phyloP scores from a whole-genome alignment of 75 land plant species.

The Cupressus sempervirens region DNA sequence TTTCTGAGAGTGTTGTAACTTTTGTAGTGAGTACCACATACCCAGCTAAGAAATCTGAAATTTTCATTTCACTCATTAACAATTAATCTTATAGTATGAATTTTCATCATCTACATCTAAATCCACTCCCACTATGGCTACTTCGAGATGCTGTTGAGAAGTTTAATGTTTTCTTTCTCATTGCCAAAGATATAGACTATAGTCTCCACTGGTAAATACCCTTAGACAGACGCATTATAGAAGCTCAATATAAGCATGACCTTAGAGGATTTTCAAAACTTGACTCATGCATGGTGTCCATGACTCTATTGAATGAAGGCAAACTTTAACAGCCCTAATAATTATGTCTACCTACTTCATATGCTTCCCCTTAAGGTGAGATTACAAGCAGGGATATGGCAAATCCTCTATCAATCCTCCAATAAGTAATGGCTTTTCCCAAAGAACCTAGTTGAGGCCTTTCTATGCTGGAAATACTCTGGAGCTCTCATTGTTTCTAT shows the following conservation, averaged over 20 bases:
- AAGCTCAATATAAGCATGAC: slow-evolving; percentile 13
- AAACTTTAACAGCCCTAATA: slow-evolving; percentile 61
- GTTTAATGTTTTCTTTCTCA: slow-evolving; percentile 14
- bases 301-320: slow-evolving; percentile 50
- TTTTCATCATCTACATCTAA: slow-evolving; percentile 39
- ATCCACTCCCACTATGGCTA: too few relatives aligned
- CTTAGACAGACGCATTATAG: slow-evolving; percentile 13
- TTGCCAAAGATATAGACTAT: slow-evolving; percentile 18
- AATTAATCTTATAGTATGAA: neutral
- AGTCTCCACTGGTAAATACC: slow-evolving; percentile 18
- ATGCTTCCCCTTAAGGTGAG: slow-evolving; percentile 28
- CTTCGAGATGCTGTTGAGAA: slow-evolving; percentile 49
- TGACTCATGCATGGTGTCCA: slow-evolving; percentile 54
- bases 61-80: too few relatives aligned
- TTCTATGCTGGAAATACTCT: too few relatives aligned
- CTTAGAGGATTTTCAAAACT: slow-evolving; percentile 40
- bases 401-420: slow-evolving; percentile 28
- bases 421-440: slow-evolving; percentile 17
- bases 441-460: too few relatives aligned
- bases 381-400: slow-evolving; percentile 51
- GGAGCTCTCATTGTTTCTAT: neutral
- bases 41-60: too few relatives aligned
- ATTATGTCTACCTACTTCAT: slow-evolving; percentile 25
- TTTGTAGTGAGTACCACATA: too few relatives aligned
- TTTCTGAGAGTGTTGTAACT: neutral